Conservation (phyloP, 192 early-diverging fungal species). For the Coemansia sp. region DNA sequence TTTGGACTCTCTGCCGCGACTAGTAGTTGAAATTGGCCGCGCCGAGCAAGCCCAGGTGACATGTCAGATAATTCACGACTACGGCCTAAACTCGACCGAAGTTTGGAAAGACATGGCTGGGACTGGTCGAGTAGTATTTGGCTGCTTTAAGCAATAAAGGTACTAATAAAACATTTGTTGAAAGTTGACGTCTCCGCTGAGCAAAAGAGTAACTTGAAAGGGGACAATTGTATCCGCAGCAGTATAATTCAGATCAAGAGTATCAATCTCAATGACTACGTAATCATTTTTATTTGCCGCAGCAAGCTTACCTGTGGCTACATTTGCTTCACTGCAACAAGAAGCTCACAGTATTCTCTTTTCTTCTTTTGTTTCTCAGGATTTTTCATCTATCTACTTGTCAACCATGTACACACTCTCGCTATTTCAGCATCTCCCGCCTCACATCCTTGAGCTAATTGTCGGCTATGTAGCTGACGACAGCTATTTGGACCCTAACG, state of each 20-base stretch:
- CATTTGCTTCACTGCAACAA: neutral
- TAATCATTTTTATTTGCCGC: too few species aligned
- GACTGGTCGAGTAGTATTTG: conserved; percentile 65
- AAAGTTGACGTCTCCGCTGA: neutral
- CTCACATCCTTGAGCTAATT: neutral
- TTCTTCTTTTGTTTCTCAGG: neutral
- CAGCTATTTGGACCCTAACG: neutral
- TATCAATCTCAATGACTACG: neutral
- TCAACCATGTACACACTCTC: neutral
- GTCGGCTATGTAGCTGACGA: neutral
- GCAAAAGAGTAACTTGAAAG: too few species aligned
- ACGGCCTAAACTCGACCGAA: conserved; percentile 60
- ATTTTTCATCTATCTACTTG: neutral
- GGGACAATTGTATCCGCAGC: neutral
- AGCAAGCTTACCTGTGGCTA: neutral
- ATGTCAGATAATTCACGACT: conserved; percentile 45
- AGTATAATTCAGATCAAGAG: too few species aligned
- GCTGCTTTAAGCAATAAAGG: conserved; percentile 20
- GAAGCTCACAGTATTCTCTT: neutral
- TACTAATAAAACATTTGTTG: neutral
- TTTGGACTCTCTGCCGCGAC: conserved; percentile 54
- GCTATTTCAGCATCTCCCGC: neutral
- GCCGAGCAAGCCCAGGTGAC: conserved; percentile 64
- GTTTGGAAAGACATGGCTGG: conserved; percentile 83
- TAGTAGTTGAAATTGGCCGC: conserved; percentile 86